Conservation (phyloP, 176 grass and related monocot species). For the Oryza longistaminata region DNA sequence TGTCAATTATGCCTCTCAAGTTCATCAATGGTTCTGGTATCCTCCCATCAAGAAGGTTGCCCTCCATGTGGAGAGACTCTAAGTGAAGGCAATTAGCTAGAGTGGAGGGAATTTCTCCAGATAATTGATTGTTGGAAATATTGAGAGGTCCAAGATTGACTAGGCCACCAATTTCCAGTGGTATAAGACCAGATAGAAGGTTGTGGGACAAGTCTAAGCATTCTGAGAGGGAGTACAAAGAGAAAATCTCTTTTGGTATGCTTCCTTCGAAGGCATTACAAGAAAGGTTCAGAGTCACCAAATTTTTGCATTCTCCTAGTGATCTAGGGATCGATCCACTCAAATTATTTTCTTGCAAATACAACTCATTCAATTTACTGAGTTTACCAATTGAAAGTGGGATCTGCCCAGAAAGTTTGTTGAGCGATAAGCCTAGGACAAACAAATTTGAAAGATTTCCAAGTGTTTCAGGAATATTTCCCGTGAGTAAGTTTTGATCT, state of each 20-base stretch:
- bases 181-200: constrained; percentile 30
- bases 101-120: constrained; percentile 30
- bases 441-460: constrained; percentile 24
- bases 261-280: constrained; percentile 27
- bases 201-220: constrained; percentile 36
- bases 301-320: constrained; percentile 23
- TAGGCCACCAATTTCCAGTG: constrained; percentile 17
- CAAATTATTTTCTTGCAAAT: constrained; percentile 28
- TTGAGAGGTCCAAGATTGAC: not conserved
- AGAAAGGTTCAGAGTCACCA: constrained; percentile 10
- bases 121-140: constrained; percentile 35
- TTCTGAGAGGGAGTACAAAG: constrained; percentile 14
- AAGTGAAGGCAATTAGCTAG: constrained; percentile 30
- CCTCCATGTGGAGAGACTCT: constrained; percentile 23
- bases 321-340: constrained; percentile 12
- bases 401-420: constrained; percentile 36
- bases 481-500: constrained; percentile 4
- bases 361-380: constrained; percentile 12
- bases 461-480: constrained; percentile 31
- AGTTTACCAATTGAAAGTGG: constrained; percentile 44
- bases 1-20: constrained; percentile 10
- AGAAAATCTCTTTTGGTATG: constrained; percentile 35
- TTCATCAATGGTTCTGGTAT: constrained; percentile 31
- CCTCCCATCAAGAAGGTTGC: constrained; percentile 34
- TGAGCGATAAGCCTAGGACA: constrained; percentile 5